Conservation (phyloP, 768 basidiomycete genomes). For the Naganishia antarctica region DNA sequence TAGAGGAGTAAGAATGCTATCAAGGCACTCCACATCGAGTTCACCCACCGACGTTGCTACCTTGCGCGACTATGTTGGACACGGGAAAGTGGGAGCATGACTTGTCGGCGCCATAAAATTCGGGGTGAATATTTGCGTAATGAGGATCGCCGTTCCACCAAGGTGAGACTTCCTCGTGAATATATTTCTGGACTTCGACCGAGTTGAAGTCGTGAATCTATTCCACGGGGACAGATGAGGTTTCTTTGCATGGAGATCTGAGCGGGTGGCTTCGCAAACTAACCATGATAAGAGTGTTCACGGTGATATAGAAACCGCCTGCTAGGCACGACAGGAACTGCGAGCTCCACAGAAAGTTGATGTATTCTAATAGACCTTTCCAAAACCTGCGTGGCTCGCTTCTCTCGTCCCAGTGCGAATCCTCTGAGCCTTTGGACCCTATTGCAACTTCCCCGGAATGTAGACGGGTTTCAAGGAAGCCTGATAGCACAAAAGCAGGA, state of each 20-base stretch:
- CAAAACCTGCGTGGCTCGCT: background rate
- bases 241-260: no score
- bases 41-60: background rate
- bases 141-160: background rate
- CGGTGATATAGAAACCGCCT: background rate
- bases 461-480: no score
- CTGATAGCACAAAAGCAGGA: no score
- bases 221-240: no score
- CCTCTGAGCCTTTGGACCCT: no score
- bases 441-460: no score
- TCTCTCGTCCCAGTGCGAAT: no score
- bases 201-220: background rate
- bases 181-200: background rate
- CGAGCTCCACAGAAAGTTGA: background rate
- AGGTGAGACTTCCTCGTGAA: background rate
- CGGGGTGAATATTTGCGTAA: background rate
- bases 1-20: background rate
- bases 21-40: no score
- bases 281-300: background rate
- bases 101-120: background rate
- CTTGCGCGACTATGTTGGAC: background rate
- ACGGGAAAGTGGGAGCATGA: conserved; percentile 4
- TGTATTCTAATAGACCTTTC: background rate
- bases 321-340: background rate
- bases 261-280: no score